phyloP scores from a whole-genome alignment of 306 rosid species.

The Purshia tridentata region DNA sequence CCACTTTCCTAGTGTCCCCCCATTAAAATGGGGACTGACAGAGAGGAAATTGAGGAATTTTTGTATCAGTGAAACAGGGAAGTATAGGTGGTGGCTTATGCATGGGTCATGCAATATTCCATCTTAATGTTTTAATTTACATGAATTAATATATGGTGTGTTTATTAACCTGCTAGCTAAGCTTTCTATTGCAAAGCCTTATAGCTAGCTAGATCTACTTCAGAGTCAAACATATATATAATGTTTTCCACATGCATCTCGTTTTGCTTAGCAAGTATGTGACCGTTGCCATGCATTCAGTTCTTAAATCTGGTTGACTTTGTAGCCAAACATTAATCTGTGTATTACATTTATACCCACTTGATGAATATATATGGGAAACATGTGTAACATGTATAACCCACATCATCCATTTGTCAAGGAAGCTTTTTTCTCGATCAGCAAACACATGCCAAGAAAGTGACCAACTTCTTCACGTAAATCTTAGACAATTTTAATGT shows the following conservation, averaged over 20 bases:
- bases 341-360: neutral
- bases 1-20: no score
- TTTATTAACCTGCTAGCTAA: neutral
- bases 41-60: neutral
- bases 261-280: conserved; percentile 17
- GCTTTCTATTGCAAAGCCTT: no score
- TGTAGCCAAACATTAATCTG: neutral
- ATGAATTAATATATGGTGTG: neutral
- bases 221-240: conserved; percentile 10
- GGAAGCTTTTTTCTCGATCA: conserved; percentile 1
- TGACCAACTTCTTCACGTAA: neutral
- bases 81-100: neutral
- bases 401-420: no score
- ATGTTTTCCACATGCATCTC: neutral
- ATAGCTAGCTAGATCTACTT: neutral
- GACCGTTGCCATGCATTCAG: conserved; percentile 18
- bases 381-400: no score
- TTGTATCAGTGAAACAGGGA: neutral
- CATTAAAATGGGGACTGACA: neutral
- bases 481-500: neutral
- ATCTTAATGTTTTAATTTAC: neutral
- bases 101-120: neutral
- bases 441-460: conserved; percentile 13
- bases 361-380: no score
- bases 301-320: conserved; percentile 24